These are phyloP conservation scores for Apiospora pterosperma DNA, from an alignment of 2,329 filamentous ascomycete species.

Conservation along the genomic window DNA sequence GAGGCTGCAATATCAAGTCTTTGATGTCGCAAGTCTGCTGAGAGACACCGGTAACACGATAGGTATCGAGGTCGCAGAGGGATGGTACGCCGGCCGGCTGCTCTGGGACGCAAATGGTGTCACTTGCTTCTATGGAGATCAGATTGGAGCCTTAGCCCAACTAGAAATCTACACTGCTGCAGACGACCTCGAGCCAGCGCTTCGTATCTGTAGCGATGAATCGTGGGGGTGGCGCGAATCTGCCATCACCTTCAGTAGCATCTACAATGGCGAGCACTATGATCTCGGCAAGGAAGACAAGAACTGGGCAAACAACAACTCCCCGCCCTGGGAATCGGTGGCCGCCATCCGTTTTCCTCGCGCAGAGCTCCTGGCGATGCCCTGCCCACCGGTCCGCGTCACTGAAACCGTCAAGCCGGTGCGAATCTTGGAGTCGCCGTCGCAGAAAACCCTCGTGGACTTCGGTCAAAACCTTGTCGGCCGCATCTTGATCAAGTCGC, in stretches of 20 bases:
- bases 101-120: constrained; percentile 19
- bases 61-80: constrained; percentile 46
- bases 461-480: constrained; percentile 49
- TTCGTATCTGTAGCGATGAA: constrained; percentile 30
- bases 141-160: constrained; percentile 25
- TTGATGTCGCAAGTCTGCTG: constrained; percentile 44
- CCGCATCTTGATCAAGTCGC: constrained; percentile 7
- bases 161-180: constrained; percentile 17
- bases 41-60: constrained; percentile 35
- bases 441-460: constrained; percentile 46
- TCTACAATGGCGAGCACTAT: constrained; percentile 42
- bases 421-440: constrained; percentile 25
- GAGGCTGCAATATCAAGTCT: constrained; percentile 48
- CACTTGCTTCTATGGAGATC: constrained; percentile 29
- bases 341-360: constrained; percentile 17
- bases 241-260: constrained; percentile 16
- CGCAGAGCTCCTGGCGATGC: constrained; percentile 23
- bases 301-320: constrained; percentile 28
- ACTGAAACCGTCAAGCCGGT: constrained; percentile 21
- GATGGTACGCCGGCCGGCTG: constrained; percentile 46
- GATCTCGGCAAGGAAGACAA: constrained; percentile 21
- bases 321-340: constrained; percentile 25
- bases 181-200: constrained; percentile 9
- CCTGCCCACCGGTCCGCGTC: constrained; percentile 28
- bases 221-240: constrained; percentile 39